Conservation (phyloP, 202 grass and related monocot species). For the Hordeum pubiflorum region DNA sequence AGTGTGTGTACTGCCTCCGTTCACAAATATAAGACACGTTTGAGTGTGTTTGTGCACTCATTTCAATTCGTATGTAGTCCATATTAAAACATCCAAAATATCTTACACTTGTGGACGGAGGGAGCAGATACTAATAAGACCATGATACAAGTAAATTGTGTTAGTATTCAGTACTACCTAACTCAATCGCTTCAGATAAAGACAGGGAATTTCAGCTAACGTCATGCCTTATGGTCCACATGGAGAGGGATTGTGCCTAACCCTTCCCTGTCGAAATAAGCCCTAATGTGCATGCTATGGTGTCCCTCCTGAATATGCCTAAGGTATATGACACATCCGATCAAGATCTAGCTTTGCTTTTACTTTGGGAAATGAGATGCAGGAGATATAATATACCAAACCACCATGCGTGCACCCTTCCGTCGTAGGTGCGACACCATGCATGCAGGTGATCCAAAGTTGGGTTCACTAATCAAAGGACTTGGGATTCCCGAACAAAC, state of each 20-base stretch:
- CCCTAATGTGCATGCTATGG: neutral
- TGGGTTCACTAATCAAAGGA: constrained; percentile 21
- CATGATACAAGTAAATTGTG: neutral
- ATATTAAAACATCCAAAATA: too few species aligned
- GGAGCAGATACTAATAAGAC: neutral
- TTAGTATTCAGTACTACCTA: neutral
- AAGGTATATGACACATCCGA: neutral
- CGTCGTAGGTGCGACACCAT: constrained; percentile 15
- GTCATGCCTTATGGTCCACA: neutral
- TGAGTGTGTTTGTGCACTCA: too few species aligned
- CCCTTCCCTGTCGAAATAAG: neutral
- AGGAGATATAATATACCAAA: neutral
- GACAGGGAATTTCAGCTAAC: neutral
- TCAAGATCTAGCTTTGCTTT: neutral
- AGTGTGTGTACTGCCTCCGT: too few species aligned
- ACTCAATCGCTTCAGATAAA: neutral
- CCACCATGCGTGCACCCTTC: neutral
- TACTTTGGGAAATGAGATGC: neutral
- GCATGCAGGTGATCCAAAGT: constrained; percentile 23
- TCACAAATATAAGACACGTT: too few species aligned
- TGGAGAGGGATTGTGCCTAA: neutral
- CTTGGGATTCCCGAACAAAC: constrained; percentile 3
- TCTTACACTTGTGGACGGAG: neutral
- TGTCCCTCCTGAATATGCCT: neutral
- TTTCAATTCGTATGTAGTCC: too few species aligned